Conservation (phyloP, 139 green algal genomes). For the Asterochloris erici region DNA sequence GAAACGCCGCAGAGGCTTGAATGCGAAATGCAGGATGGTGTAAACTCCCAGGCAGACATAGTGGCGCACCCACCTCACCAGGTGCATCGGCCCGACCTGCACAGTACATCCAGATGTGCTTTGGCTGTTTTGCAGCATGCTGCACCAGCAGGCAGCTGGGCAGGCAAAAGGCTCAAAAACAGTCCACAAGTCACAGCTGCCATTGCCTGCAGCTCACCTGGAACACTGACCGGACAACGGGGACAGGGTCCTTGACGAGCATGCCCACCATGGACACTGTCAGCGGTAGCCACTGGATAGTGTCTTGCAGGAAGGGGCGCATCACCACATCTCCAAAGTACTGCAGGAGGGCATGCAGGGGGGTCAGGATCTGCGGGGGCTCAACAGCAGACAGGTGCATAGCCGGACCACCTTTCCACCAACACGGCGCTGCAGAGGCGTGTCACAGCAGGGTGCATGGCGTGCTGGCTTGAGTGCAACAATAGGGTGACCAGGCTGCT, state of each 20-base stretch:
- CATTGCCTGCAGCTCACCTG: neutral
- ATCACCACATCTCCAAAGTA: slow-evolving; percentile 2
- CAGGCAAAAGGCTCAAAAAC: neutral
- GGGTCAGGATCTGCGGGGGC: no score
- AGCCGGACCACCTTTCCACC: no score
- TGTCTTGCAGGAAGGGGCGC: slow-evolving; percentile 37
- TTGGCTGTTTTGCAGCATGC: neutral
- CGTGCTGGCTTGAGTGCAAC: no score
- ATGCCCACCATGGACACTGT: slow-evolving; percentile 31
- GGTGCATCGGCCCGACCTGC: neutral
- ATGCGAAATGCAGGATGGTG: neutral
- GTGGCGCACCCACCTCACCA: neutral
- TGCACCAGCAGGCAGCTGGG: neutral
- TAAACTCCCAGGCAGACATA: neutral
- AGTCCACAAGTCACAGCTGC: neutral
- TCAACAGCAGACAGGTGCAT: no score
- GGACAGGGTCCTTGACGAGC: slow-evolving; percentile 12
- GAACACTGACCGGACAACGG: neutral
- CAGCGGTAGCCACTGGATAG: slow-evolving; percentile 22
- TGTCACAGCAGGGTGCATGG: no score
- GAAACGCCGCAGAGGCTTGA: neutral
- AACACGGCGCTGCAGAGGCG: no score
- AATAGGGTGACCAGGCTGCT: no score
- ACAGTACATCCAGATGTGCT: neutral
- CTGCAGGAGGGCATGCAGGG: neutral